A percentile compares a stretch with the other conserved stretches of the same genome.
These are phyloP conservation scores for Dipteronia dyeriana DNA, from an alignment of 345 rosid species.

Conservation along the genomic window DNA sequence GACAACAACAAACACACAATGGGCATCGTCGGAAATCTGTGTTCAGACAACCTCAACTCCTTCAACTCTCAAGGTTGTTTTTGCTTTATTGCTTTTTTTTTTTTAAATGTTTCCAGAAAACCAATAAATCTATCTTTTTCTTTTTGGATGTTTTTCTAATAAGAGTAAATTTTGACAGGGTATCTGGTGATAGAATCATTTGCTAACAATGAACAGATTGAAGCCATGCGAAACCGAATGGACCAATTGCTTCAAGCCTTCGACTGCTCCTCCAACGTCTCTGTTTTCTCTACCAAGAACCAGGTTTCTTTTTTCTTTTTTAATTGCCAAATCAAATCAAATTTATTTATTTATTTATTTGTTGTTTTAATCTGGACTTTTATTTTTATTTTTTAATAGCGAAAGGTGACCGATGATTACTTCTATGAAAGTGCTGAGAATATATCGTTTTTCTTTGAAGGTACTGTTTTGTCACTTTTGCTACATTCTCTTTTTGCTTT, in stretches of 20 bases:
- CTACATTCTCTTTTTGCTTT: background rate
- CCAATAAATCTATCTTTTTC: background rate
- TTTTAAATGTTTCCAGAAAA: background rate
- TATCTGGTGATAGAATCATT: slow-evolving; percentile 80
- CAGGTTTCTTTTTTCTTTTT: slow-evolving; percentile 44
- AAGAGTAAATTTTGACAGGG: slow-evolving; percentile 35
- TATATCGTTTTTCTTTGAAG: slow-evolving; percentile 93
- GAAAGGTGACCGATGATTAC: slow-evolving; percentile 62
- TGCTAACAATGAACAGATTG: slow-evolving; percentile 61
- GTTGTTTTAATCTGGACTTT: background rate
- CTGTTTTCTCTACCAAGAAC: slow-evolving; percentile 86
- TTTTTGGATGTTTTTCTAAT: background rate
- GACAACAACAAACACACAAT: slow-evolving; percentile 20
- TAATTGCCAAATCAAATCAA: background rate
- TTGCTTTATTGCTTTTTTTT: background rate
- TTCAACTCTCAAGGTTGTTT: slow-evolving; percentile 61
- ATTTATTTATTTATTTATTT: background rate
- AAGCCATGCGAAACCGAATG: slow-evolving; percentile 71
- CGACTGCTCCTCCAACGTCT: slow-evolving; percentile 61
- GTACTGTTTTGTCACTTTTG: slow-evolving; percentile 32
- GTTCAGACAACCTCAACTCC: slow-evolving; percentile 59
- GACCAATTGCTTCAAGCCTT: slow-evolving; percentile 56
- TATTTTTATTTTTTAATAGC: slow-evolving; percentile 32
- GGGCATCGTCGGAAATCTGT: slow-evolving; percentile 57
- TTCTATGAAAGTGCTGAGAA: slow-evolving; percentile 90